Base-by-base conservation (phyloP, 1,139 yeast genomes). In the Debaryomyces sp. region DNA sequence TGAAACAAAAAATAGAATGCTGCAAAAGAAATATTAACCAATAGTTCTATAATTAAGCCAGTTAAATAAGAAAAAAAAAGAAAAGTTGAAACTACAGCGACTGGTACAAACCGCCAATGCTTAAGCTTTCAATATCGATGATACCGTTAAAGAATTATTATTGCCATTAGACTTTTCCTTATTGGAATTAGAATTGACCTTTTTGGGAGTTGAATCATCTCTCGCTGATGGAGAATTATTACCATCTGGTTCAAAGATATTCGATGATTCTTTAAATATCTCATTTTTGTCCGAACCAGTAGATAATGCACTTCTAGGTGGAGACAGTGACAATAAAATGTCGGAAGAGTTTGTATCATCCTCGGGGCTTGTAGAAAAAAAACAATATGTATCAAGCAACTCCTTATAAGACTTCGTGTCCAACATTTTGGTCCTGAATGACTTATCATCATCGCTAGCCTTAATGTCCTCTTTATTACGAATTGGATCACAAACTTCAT, bases 301-400 rank as follows among this genome's bases (percentile, higher is more conserved):
- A 10, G 38, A 17, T 8, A 17, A 21, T 26, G 33, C n/a, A 26
- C 7, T 27, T 7, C 10, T 27, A n/a, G 9, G 15, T 9, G 42
- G 24, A 27, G 42, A 17, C 5, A 10, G 13, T 2, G 34, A 12
- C 32, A 32, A 21, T 9, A 15, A 32, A 32, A 29, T 13, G 17
- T 39, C 34, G 13, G 42, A 27, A 15, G 42, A 39, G 13, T 27
- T 27, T 5, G 26, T 22, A 27, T 26, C 34, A 13, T 29, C 35
- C 3, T 29, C 27, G 6, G 43, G 43, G n/a, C 18, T n/a, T 21
- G 43, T 23, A 0, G 59, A 48, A 35, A 66, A 87, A 60, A 89
- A 89, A 62, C 96, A 89, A 65, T 85, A 89, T 49, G 83, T 82
- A 52, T 87, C 85, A 53, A 89, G 70, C 39, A 89, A 68, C 54